Evolutionary conservation across 2,329 filamentous ascomycete genomes (phyloP).

Genomic region (Exophiala sp.): DNA sequence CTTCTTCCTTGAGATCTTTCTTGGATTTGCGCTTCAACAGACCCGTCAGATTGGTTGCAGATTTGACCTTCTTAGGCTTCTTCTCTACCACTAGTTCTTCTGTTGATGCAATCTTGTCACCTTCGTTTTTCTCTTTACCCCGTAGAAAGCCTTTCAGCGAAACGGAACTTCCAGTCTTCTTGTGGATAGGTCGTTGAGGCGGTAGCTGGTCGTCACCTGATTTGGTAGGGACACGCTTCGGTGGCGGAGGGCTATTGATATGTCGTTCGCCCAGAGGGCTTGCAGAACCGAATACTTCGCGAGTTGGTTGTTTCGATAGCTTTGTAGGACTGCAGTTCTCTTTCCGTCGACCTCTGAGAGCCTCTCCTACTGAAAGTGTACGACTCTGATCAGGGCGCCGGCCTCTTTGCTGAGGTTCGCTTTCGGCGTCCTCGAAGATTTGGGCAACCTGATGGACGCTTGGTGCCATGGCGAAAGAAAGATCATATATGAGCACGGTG

Average conservation of each 20-base stretch:
- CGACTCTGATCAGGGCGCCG: conserved; percentile 20
- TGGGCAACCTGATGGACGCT: conserved; percentile 24
- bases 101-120: conserved; percentile 33
- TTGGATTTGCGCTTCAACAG: conserved; percentile 73
- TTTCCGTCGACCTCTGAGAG: conserved; percentile 21
- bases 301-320: background rate
- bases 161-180: conserved; percentile 29
- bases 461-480: conserved; percentile 20
- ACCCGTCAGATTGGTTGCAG: conserved; percentile 73
- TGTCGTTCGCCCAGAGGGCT: conserved; percentile 29
- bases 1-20: conserved; percentile 61
- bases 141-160: conserved; percentile 28
- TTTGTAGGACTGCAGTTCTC: conserved; percentile 22
- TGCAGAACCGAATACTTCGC: conserved; percentile 1
- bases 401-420: conserved; percentile 18
- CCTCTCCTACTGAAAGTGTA: conserved; percentile 23
- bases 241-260: conserved; percentile 29
- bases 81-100: conserved; percentile 35
- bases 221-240: conserved; percentile 25
- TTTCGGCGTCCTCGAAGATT: conserved; percentile 28
- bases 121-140: conserved; percentile 39
- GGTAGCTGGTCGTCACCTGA: conserved; percentile 14
- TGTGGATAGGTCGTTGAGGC: conserved; percentile 19
- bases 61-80: conserved; percentile 70
- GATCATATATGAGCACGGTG: conserved; percentile 21